These are phyloP conservation scores for Talaromyces borbonicus DNA, from an alignment of 495 filamentous ascomycete species.

Conservation along the genomic window DNA sequence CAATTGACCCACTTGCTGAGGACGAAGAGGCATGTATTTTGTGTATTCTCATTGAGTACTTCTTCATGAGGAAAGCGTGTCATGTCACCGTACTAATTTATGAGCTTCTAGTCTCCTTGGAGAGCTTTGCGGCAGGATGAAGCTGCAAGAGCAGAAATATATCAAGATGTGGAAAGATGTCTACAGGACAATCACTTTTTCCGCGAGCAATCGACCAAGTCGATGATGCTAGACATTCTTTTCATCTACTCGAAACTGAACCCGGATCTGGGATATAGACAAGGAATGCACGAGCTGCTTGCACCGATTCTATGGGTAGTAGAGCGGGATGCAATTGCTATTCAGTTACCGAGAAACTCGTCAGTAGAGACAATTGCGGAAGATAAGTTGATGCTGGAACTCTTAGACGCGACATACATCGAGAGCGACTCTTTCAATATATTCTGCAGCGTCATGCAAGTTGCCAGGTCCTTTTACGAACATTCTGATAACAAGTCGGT, in stretches of 20 bases:
- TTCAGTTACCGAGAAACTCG: slow-evolving; percentile 15
- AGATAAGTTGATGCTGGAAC: slow-evolving; percentile 46
- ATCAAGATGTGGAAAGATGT: slow-evolving; percentile 89
- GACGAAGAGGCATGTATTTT: slow-evolving; percentile 70
- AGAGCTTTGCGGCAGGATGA: slow-evolving; percentile 75
- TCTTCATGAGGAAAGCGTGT: slow-evolving; percentile 7
- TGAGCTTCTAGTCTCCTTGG: slow-evolving; percentile 69
- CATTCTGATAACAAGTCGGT: slow-evolving; percentile 32
- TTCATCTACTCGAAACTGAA: slow-evolving; percentile 95
- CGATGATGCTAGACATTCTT: slow-evolving; percentile 74
- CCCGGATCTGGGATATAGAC: slow-evolving; percentile 77
- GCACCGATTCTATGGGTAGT: slow-evolving; percentile 87
- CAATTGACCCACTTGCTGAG: slow-evolving; percentile 77
- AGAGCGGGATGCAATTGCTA: slow-evolving; percentile 67
- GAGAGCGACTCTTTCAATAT: slow-evolving; percentile 88
- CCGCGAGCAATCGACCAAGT: slow-evolving; percentile 66
- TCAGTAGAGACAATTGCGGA: slow-evolving; percentile 16
- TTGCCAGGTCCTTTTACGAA: slow-evolving; percentile 81
- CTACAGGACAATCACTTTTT: slow-evolving; percentile 92
- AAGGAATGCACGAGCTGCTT: slow-evolving; percentile 95
- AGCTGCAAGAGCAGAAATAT: slow-evolving; percentile 72
- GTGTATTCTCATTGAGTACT: too few species aligned
- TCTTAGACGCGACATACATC: slow-evolving; percentile 60
- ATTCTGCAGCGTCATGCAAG: slow-evolving; percentile 79
- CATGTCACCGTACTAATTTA: slow-evolving; percentile 30